phyloP scores from a whole-genome alignment of 768 basidiomycete genomes.

The Phylloporus arenicola region DNA sequence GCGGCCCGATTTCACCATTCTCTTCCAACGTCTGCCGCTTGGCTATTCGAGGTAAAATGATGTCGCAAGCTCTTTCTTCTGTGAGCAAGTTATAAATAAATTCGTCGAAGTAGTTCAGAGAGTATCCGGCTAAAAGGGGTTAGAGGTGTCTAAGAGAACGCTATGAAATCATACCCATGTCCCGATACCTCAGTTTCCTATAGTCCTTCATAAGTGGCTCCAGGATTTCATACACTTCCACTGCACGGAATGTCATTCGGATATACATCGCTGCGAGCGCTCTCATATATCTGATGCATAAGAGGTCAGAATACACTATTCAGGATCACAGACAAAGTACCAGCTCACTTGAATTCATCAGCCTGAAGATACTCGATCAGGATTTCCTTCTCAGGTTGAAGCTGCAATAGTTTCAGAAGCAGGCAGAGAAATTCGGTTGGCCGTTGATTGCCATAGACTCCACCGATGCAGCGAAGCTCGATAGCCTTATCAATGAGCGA shows the following conservation, averaged over 20 bases:
- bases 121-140: conserved; percentile 67
- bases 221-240: conserved; percentile 87
- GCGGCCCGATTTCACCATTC: conserved; percentile 78
- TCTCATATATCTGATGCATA: conserved; percentile 70
- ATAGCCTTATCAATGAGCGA: conserved; percentile 91
- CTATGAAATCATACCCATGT: conserved; percentile 57
- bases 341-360: conserved; percentile 95
- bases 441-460: conserved; percentile 91
- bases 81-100: conserved; percentile 79
- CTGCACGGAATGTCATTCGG: conserved; percentile 87
- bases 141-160: background rate
- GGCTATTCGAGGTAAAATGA: conserved; percentile 85
- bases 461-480: conserved; percentile 76
- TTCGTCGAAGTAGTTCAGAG: conserved; percentile 85
- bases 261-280: conserved; percentile 92
- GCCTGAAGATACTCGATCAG: conserved; percentile 90
- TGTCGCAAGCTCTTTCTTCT: conserved; percentile 93
- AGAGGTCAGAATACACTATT: background rate
- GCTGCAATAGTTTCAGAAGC: conserved; percentile 88
- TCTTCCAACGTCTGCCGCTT: conserved; percentile 89
- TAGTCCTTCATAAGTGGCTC: conserved; percentile 95
- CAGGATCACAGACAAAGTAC: background rate
- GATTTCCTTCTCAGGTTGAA: conserved; percentile 98
- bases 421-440: conserved; percentile 94
- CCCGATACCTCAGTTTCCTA: conserved; percentile 76